A percentile compares a stretch with the other conserved stretches of the same genome.
Conservation (phyloP, 179 eudicot species). For the Vitellaria paradoxa region DNA sequence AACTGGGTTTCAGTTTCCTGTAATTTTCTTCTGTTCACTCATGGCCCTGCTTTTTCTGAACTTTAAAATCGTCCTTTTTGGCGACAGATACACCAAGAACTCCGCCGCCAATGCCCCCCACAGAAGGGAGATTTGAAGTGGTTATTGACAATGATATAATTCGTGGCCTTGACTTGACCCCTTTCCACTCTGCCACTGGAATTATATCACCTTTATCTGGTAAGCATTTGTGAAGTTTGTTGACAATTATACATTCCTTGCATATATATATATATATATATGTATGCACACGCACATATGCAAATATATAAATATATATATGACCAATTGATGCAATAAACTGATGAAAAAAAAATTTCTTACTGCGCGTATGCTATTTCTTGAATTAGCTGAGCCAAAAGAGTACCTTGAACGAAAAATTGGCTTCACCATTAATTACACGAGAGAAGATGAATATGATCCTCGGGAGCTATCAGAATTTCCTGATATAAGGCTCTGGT, state of each 20-base stretch:
- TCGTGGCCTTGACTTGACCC: constrained; percentile 62
- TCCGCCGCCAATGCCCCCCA: constrained; percentile 73
- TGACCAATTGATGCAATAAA: too few species aligned
- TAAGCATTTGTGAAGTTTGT: constrained; percentile 10
- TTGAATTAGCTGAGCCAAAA: constrained; percentile 45
- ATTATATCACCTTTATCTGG: constrained; percentile 49
- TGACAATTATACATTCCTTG: too few species aligned
- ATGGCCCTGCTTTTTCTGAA: background rate
- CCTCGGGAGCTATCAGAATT: constrained; percentile 69
- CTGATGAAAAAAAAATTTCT: background rate
- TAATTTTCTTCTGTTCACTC: too few species aligned
- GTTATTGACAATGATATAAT: constrained; percentile 54
- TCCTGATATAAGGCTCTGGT: constrained; percentile 85
- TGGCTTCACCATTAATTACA: constrained; percentile 79
- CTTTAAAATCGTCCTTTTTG: background rate
- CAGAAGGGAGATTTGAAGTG: constrained; percentile 64
- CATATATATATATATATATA: too few species aligned
- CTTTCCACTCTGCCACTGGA: constrained; percentile 55
- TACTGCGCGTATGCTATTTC: background rate
- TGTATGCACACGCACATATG: too few species aligned
- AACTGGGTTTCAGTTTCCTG: too few species aligned
- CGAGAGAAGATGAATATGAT: constrained; percentile 61
- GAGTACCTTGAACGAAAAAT: constrained; percentile 65
- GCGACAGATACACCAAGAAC: constrained; percentile 28
- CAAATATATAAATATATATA: too few species aligned